Conservation (phyloP, 2,329 filamentous ascomycete genomes). For the Raffaelea deltoideospora region DNA sequence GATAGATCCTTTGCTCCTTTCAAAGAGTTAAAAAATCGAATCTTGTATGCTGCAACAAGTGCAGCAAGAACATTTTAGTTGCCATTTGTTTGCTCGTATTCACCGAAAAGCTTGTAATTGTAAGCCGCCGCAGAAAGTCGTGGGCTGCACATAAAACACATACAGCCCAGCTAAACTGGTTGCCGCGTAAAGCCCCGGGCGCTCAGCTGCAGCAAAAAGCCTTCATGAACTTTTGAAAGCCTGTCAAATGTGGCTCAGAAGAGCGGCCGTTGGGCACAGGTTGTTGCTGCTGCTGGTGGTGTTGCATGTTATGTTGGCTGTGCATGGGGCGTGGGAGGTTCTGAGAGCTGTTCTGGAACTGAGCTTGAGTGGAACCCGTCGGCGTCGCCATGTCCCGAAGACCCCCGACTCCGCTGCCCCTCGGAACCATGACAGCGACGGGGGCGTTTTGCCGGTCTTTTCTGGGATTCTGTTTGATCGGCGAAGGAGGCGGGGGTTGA, state of each 20-base stretch:
- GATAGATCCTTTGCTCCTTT: no score
- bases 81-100: no score
- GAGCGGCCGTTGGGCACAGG: constrained; percentile 38
- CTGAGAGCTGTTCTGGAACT: constrained; percentile 90
- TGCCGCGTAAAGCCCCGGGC: neutral
- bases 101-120: no score
- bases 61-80: no score
- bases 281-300: constrained; percentile 4
- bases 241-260: constrained; percentile 59
- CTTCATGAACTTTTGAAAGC: constrained; percentile 88
- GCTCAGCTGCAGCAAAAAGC: constrained; percentile 71
- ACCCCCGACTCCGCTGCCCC: constrained; percentile 59
- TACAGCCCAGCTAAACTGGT: neutral
- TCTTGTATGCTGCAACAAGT: no score
- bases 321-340: constrained; percentile 58
- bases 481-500: constrained; percentile 77
- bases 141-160: no score
- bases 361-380: constrained; percentile 82
- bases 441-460: constrained; percentile 61
- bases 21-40: no score
- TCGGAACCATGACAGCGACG: constrained; percentile 58
- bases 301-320: constrained; percentile 29
- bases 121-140: no score
- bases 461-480: constrained; percentile 66
- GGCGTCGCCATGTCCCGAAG: constrained; percentile 67